phyloP scores from a whole-genome alignment of 305 asterid species.

The Ruellia speciosa region DNA sequence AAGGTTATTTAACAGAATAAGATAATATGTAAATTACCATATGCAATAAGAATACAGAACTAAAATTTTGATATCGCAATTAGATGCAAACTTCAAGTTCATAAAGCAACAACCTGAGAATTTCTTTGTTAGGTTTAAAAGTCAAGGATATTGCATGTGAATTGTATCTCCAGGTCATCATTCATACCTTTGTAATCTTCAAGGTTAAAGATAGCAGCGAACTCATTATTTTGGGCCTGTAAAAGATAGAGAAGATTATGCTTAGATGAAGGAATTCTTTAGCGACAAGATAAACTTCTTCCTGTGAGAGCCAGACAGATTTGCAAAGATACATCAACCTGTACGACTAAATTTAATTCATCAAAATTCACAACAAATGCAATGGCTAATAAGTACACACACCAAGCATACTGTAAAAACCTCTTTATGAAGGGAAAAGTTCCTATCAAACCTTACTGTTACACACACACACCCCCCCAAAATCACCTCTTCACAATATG shows the following conservation, averaged over 20 bases:
- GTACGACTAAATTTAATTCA: too few species aligned
- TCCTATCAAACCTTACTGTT: background rate
- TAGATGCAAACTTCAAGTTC: background rate
- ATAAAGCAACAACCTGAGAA: background rate
- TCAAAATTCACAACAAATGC: background rate
- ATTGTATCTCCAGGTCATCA: too few species aligned
- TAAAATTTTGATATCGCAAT: background rate
- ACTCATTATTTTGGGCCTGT: constrained; percentile 82
- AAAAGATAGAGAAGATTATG: constrained; percentile 11
- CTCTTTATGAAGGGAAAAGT: constrained; percentile 1
- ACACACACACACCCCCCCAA: too few species aligned
- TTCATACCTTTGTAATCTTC: constrained; percentile 96
- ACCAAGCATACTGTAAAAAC: constrained; percentile 1
- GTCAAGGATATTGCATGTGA: constrained; percentile 3
- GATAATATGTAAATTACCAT: background rate
- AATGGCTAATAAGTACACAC: constrained; percentile 8
- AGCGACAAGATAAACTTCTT: constrained; percentile 8
- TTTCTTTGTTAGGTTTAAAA: constrained; percentile 10
- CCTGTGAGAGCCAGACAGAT: background rate
- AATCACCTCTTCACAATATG: too few species aligned
- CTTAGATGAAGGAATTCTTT: constrained; percentile 8
- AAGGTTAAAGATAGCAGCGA: constrained; percentile 74
- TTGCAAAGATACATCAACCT: constrained; percentile 6
- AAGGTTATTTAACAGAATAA: background rate
- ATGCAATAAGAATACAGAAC: constrained; percentile 1